These are phyloP conservation scores for Alternaria burnsii DNA, from an alignment of 2,329 filamentous ascomycete species.

Conservation along the genomic window DNA sequence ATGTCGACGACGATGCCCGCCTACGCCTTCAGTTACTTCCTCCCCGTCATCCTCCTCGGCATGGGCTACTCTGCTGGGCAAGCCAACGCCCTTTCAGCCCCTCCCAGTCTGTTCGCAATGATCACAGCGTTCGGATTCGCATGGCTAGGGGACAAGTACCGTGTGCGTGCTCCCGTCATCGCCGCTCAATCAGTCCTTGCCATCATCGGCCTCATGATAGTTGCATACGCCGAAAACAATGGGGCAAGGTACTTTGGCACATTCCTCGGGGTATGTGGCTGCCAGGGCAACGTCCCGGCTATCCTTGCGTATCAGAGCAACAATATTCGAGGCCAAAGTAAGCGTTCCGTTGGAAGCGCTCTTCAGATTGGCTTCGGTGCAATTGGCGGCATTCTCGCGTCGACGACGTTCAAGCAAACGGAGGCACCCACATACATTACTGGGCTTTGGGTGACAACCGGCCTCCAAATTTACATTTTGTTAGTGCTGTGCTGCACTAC, in stretches of 20 bases:
- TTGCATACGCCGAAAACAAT: constrained; percentile 33
- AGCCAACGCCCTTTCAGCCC: constrained; percentile 33
- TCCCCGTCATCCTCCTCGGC: constrained; percentile 38
- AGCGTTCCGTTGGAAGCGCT: constrained; percentile 31
- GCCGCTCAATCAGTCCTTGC: constrained; percentile 29
- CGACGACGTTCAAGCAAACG: constrained; percentile 28
- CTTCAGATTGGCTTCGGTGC: constrained; percentile 37
- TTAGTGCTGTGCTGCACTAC: constrained; percentile 19
- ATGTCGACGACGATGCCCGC: constrained; percentile 35
- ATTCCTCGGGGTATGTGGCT: constrained; percentile 35
- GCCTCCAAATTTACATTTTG: constrained; percentile 30
- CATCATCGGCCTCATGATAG: constrained; percentile 36
- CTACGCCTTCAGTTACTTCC: constrained; percentile 40
- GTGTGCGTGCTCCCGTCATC: constrained; percentile 35
- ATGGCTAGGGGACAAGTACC: constrained; percentile 38
- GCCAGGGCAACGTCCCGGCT: constrained; percentile 30
- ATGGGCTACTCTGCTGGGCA: constrained; percentile 31
- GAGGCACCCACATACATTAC: constrained; percentile 35
- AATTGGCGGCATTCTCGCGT: constrained; percentile 37
- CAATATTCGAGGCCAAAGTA: constrained; percentile 34
- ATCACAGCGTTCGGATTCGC: constrained; percentile 35
- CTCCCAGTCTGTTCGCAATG: constrained; percentile 35
- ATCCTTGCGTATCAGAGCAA: constrained; percentile 41
- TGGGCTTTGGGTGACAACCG: constrained; percentile 30
- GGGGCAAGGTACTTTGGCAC: constrained; percentile 38